Percentiles rank a stretch among this genome's conserved stretches.
phyloP scores from a whole-genome alignment of 208 protist genomes.

The Lotmaria passim region DNA sequence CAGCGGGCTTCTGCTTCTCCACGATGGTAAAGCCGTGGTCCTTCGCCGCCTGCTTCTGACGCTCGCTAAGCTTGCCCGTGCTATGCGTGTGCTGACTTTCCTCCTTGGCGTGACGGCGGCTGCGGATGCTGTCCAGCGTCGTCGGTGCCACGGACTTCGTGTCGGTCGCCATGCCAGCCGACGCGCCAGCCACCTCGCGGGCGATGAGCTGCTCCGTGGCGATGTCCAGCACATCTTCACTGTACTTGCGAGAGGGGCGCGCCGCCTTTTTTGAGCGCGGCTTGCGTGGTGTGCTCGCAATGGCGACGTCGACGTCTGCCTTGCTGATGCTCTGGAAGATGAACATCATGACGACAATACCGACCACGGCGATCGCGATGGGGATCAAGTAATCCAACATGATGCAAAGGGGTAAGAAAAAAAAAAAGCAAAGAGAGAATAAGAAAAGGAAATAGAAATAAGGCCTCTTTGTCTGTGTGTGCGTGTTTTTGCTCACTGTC shows the following conservation, averaged over 20 bases:
- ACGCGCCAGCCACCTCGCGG: conserved; percentile 55
- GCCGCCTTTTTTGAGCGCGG: conserved; percentile 42
- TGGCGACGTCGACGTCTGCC: conserved; percentile 30
- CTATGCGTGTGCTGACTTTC: conserved; percentile 25
- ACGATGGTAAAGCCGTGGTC: conserved; percentile 61
- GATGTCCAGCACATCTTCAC: conserved; percentile 57
- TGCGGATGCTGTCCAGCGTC: conserved; percentile 53
- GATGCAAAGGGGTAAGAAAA: conserved; percentile 3
- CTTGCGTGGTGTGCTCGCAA: conserved; percentile 24
- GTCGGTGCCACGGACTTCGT: conserved; percentile 45
- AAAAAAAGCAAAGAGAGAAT: conserved; percentile 10
- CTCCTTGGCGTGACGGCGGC: conserved; percentile 33
- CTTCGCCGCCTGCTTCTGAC: conserved; percentile 51
- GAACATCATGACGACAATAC: conserved; percentile 68
- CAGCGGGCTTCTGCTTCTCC: conserved; percentile 27
- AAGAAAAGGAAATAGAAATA: conserved; percentile 5
- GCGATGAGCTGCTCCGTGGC: conserved; percentile 75
- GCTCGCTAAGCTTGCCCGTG: conserved; percentile 34
- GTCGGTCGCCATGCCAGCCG: conserved; percentile 61
- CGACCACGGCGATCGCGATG: conserved; percentile 58
- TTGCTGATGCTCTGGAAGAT: conserved; percentile 70
- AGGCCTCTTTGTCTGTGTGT: neutral
- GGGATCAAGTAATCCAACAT: conserved; percentile 81
- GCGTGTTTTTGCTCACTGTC: too few relatives aligned
- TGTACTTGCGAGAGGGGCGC: conserved; percentile 37